Evolutionary conservation across 768 basidiomycete species (phyloP).

Genomic region (Lactarius evosmus): DNA sequence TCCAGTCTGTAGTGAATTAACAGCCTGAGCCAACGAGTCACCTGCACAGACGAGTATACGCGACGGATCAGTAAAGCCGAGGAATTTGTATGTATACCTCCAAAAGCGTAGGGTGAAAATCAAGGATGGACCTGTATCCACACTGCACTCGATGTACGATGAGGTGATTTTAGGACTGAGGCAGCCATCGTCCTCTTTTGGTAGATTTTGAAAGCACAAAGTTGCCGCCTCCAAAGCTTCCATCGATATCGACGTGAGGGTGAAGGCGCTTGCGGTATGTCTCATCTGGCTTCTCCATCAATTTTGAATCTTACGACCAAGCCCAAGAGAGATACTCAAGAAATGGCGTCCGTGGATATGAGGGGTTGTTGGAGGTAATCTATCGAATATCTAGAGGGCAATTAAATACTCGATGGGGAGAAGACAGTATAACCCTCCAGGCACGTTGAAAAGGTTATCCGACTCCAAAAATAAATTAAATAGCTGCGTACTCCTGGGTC

Average conservation of each 20-base stretch:
- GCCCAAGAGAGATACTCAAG: not conserved
- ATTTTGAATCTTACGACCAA: not conserved
- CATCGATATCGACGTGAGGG: not conserved
- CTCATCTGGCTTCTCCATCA: conserved; percentile 11
- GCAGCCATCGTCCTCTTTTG: not conserved
- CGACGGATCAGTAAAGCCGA: not conserved
- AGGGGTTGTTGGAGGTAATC: conserved; percentile 14
- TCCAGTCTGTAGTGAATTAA: conserved; percentile 20
- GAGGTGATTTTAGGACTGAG: conserved; percentile 7
- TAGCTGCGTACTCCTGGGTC: conserved; percentile 8
- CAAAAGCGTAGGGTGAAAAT: conserved; percentile 6
- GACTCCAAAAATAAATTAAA: conserved; percentile 16
- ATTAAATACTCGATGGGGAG: not conserved
- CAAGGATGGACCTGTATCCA: conserved; percentile 8
- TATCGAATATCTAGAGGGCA: not conserved
- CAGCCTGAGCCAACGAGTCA: conserved; percentile 21
- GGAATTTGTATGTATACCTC: not conserved
- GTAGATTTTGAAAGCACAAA: conserved; percentile 4
- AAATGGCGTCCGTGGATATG: not conserved
- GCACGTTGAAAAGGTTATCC: conserved; percentile 19
- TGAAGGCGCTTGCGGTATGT: conserved; percentile 1
- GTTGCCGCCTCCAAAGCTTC: not conserved
- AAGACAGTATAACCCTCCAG: conserved; percentile 13
- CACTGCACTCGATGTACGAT: conserved; percentile 4
- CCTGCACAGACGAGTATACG: not conserved